Percentiles rank a stretch among this genome's conserved stretches.
Evolutionary conservation across 1,284 basidiomycete species (phyloP).

Genomic region (Xerocomus amazonicus): DNA sequence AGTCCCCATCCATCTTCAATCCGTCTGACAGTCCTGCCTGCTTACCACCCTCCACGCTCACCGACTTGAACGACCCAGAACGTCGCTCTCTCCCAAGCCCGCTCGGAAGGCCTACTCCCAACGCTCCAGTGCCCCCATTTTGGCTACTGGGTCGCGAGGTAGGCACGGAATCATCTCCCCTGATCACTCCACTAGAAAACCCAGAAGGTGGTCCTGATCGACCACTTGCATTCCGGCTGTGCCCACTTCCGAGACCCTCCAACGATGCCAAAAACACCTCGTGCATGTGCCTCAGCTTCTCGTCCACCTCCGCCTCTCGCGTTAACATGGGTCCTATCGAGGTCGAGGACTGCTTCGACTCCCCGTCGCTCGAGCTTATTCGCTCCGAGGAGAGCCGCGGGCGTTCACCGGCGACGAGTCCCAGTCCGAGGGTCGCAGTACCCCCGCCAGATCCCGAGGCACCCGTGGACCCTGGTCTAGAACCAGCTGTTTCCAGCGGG

Average conservation of each 20-base stretch:
- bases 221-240: constrained; percentile 9
- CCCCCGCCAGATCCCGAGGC: constrained; percentile 1
- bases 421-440: constrained; percentile 12
- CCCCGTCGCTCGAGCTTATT: constrained; percentile 14
- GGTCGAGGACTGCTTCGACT: constrained; percentile 21
- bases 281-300: constrained; percentile 59
- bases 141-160: constrained; percentile 13
- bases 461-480: constrained; percentile 5
- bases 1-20: constrained; percentile 13
- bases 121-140: constrained; percentile 2
- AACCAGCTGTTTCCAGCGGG: background rate
- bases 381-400: constrained; percentile 9
- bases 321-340: constrained; percentile 50
- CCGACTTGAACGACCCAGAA: constrained; percentile 15
- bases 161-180: constrained; percentile 10
- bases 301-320: constrained; percentile 59
- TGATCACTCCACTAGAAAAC: constrained; percentile 7
- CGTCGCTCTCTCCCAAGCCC: constrained; percentile 17
- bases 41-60: constrained; percentile 20
- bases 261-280: constrained; percentile 59
- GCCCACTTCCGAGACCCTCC: constrained; percentile 42
- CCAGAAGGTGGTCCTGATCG: constrained; percentile 8
- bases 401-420: constrained; percentile 17
- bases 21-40: too few relatives aligned
- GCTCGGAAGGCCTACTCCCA: constrained; percentile 11